These are phyloP conservation scores for Rhododendron simsii DNA, from an alignment of 148 eudicot genomes.

Conservation along the genomic window DNA sequence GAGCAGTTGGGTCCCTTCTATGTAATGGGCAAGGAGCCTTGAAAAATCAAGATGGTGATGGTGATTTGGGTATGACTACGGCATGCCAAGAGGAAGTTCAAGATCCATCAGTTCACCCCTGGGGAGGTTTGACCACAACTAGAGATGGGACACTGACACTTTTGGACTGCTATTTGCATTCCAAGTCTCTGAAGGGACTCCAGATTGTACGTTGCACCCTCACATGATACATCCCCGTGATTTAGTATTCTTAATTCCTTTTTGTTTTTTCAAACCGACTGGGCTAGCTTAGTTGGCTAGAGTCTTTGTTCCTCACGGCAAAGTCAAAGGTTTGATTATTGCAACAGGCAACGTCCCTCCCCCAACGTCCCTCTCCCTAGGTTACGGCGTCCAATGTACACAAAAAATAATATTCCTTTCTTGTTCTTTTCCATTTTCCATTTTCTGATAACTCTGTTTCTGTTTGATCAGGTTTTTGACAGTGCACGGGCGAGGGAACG, in stretches of 20 bases:
- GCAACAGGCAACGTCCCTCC: not conserved
- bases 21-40: slow-evolving; percentile 33
- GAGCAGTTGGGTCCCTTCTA: slow-evolving; percentile 37
- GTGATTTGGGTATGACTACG: slow-evolving; percentile 22
- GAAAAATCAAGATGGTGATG: slow-evolving; percentile 36
- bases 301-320: not conserved
- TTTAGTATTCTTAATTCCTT: not conserved
- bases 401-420: not conserved
- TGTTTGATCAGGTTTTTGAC: slow-evolving; percentile 74
- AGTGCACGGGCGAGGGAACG: slow-evolving; percentile 92
- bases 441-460: slow-evolving; percentile 13
- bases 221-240: not conserved
- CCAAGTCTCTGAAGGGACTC: slow-evolving; percentile 80
- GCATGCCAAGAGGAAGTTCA: slow-evolving; percentile 62
- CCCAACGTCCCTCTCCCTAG: not conserved
- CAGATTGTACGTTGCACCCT: slow-evolving; percentile 54
- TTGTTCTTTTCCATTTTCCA: slow-evolving; percentile 11
- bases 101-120: slow-evolving; percentile 94
- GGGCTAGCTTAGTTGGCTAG: not conserved
- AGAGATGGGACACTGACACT: slow-evolving; percentile 82
- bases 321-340: not conserved
- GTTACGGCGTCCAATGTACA: not conserved
- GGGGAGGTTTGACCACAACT: slow-evolving; percentile 92
- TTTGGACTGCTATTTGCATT: slow-evolving; percentile 70
- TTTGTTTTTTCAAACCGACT: not conserved